Evolutionary conservation across 2,329 filamentous ascomycete species (phyloP).

Genomic region (Ophiostoma australiae): DNA sequence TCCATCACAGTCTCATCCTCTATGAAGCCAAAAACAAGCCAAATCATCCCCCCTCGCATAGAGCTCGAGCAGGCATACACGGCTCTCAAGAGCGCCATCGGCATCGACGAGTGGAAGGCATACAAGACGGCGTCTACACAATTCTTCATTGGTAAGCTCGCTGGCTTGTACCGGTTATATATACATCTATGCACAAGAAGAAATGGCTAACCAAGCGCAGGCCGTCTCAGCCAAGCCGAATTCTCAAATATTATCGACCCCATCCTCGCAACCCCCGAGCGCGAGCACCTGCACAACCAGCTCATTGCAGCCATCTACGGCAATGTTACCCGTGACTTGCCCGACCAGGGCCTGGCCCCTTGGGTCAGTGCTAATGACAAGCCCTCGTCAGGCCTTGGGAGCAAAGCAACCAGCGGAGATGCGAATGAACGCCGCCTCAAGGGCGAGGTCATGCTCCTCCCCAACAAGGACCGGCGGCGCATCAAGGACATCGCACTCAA

Average conservation of each 20-base stretch:
- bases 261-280: constrained; percentile 54
- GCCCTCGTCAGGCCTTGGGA: constrained; percentile 50
- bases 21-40: constrained; percentile 55
- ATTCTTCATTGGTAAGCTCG: constrained; percentile 54
- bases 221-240: constrained; percentile 59
- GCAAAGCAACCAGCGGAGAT: constrained; percentile 61
- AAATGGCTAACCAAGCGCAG: constrained; percentile 35
- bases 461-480: constrained; percentile 59
- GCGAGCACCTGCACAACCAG: constrained; percentile 62
- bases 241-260: constrained; percentile 55
- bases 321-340: constrained; percentile 65
- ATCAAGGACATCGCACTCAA: constrained; percentile 61
- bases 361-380: constrained; percentile 71
- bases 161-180: background rate
- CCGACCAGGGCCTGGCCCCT: constrained; percentile 61
- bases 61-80: constrained; percentile 62
- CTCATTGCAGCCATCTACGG: constrained; percentile 62
- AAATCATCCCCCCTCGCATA: constrained; percentile 61
- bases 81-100: constrained; percentile 55
- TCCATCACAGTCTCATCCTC: constrained; percentile 51
- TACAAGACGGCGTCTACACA: constrained; percentile 61
- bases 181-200: background rate
- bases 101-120: constrained; percentile 56
- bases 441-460: constrained; percentile 65
- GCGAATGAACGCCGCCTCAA: constrained; percentile 61